These are phyloP conservation scores for Phyllosticta citriasiana DNA, from an alignment of 2,329 filamentous ascomycete genomes.

Conservation along the genomic window DNA sequence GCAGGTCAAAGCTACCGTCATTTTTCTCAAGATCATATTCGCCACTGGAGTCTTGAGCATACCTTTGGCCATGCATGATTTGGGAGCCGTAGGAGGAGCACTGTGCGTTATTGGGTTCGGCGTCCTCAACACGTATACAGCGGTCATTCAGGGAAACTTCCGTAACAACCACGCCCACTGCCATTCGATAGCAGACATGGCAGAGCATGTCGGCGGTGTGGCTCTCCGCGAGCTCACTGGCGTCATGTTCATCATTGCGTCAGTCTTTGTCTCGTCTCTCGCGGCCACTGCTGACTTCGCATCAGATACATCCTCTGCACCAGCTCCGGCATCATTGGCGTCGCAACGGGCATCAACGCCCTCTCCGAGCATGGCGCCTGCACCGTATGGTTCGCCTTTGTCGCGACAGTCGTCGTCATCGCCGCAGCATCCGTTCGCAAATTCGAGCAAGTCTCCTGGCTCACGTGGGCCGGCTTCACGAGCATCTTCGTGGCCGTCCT, in stretches of 20 bases:
- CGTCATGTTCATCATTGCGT: conserved; percentile 45
- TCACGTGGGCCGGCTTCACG: conserved; percentile 51
- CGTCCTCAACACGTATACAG: conserved; percentile 40
- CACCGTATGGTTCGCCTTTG: conserved; percentile 47
- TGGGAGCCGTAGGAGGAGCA: conserved; percentile 39
- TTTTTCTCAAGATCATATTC: conserved; percentile 29
- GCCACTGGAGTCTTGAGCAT: conserved; percentile 42
- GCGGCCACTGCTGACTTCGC: neutral
- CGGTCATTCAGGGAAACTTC: conserved; percentile 42
- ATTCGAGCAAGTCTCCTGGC: conserved; percentile 51
- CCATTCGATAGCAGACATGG: conserved; percentile 50
- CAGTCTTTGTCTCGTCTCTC: neutral
- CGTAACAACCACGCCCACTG: conserved; percentile 41
- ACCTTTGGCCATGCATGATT: conserved; percentile 37
- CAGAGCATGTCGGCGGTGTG: conserved; percentile 43
- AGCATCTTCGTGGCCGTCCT: conserved; percentile 50
- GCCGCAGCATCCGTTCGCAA: conserved; percentile 45
- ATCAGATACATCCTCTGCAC: conserved; percentile 42
- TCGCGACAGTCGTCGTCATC: conserved; percentile 43
- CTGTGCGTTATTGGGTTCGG: conserved; percentile 40
- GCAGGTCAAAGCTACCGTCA: conserved; percentile 8
- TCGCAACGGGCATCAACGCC: conserved; percentile 50
- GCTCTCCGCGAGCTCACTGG: conserved; percentile 45
- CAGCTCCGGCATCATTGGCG: conserved; percentile 49
- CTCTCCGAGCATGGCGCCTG: conserved; percentile 49